These are phyloP conservation scores for Gyromitra esculenta DNA, from an alignment of 2,329 filamentous ascomycete genomes.

Conservation along the genomic window DNA sequence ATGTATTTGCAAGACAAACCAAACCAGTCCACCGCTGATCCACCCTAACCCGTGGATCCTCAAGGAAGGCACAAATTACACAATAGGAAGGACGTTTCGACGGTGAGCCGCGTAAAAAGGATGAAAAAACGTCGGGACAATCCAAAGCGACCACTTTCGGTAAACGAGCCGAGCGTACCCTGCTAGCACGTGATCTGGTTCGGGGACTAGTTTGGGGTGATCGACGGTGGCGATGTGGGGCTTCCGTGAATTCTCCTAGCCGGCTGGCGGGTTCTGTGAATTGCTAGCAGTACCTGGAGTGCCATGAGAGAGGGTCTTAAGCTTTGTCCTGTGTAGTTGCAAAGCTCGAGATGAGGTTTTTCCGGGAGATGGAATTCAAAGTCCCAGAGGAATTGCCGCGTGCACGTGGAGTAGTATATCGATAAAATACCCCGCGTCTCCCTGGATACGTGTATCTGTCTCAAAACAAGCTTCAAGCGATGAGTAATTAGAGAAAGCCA, in stretches of 20 bases:
- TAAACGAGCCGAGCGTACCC: constrained; percentile 17
- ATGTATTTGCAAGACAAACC: not conserved
- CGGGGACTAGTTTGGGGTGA: not conserved
- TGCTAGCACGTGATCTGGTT: not conserved
- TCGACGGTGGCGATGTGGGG: constrained; percentile 13
- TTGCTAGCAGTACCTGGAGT: not conserved
- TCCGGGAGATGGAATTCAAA: not conserved
- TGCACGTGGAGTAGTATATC: not conserved
- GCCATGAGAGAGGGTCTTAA: not conserved
- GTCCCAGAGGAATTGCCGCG: not conserved
- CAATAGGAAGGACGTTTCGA: constrained; percentile 18
- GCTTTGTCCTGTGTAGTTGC: not conserved
- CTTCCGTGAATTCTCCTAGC: not conserved
- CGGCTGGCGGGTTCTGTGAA: not conserved
- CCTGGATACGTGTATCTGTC: not conserved
- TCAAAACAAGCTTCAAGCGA: not conserved
- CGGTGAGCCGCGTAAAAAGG: constrained; percentile 19
- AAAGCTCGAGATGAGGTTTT: not conserved
- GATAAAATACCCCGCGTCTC: not conserved
- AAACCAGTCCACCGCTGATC: not conserved
- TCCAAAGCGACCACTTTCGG: constrained; percentile 15
- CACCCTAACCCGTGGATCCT: not conserved
- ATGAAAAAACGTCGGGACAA: constrained; percentile 4
- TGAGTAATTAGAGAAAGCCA: not conserved
- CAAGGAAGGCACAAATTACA: not conserved